Conservation (phyloP, 192 early-diverging fungal species). For the Linnemannia elongata region DNA sequence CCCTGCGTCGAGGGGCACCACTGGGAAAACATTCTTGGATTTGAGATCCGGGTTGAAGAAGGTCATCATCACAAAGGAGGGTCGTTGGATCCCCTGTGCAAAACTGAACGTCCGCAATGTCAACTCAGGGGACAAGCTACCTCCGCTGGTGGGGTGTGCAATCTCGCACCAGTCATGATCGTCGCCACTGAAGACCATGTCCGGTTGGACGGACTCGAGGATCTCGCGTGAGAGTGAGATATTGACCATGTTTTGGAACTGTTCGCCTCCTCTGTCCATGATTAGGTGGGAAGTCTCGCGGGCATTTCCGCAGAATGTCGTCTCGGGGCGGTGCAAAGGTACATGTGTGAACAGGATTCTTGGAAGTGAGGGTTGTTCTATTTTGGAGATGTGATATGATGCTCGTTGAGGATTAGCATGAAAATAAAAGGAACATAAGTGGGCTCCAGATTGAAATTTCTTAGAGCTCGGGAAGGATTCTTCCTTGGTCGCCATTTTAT, state of each 20-base stretch:
- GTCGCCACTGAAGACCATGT: conserved; percentile 88
- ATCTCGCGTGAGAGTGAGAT: conserved; percentile 69
- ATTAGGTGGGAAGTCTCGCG: conserved; percentile 67
- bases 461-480: background rate
- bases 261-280: conserved; percentile 77
- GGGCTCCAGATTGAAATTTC: too few relatives aligned
- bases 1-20: conserved; percentile 57
- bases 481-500: background rate
- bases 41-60: conserved; percentile 26
- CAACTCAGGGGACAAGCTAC: conserved; percentile 41
- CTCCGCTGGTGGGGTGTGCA: conserved; percentile 49
- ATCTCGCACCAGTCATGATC: conserved; percentile 94
- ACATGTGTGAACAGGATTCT: conserved; percentile 89
- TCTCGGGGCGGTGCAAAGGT: conserved; percentile 80
- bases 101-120: conserved; percentile 77
- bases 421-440: background rate
- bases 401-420: background rate
- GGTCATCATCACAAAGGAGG: conserved; percentile 63
- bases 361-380: conserved; percentile 48
- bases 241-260: conserved; percentile 90
- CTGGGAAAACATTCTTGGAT: background rate
- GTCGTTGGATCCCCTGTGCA: conserved; percentile 73
- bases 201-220: conserved; percentile 71
- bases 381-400: background rate
- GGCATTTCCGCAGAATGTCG: conserved; percentile 77